phyloP scores from a whole-genome alignment of 2,329 filamentous ascomycete species.

The Alternaria solani region DNA sequence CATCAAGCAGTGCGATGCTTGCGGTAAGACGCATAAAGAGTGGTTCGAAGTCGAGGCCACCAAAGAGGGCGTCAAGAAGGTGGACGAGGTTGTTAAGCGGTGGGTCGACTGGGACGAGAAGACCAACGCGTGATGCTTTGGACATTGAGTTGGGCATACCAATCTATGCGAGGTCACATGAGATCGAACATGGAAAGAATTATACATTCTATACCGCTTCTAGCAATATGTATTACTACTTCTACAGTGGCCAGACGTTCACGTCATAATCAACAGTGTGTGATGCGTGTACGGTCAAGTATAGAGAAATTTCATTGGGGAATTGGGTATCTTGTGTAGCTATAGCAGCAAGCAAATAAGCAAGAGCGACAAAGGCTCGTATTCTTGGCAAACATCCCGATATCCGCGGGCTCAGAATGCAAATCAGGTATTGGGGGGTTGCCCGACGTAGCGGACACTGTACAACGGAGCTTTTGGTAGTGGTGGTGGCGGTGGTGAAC shows the following conservation, averaged over 20 bases:
- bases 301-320: slow-evolving; percentile 27
- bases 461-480: slow-evolving; percentile 30
- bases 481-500: slow-evolving; percentile 9
- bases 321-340: slow-evolving; percentile 44
- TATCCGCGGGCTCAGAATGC: slow-evolving; percentile 8
- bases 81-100: slow-evolving; percentile 77
- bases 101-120: slow-evolving; percentile 86
- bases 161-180: neutral
- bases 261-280: neutral
- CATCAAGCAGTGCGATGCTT: slow-evolving; percentile 74
- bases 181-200: neutral
- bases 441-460: slow-evolving; percentile 36
- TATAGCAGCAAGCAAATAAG: slow-evolving; percentile 24
- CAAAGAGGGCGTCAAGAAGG: slow-evolving; percentile 70
- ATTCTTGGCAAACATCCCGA: slow-evolving; percentile 7
- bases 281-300: neutral
- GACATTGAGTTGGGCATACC: neutral
- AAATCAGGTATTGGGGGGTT: slow-evolving; percentile 11
- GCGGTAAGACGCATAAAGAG: slow-evolving; percentile 86
- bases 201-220: neutral
- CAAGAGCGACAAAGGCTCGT: slow-evolving; percentile 14
- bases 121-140: slow-evolving; percentile 14
- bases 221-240: neutral
- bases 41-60: slow-evolving; percentile 92
- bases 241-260: neutral